Evolutionary conservation across 768 basidiomycete genomes (phyloP).

Genomic region (Dacryopinax primogenitus): DNA sequence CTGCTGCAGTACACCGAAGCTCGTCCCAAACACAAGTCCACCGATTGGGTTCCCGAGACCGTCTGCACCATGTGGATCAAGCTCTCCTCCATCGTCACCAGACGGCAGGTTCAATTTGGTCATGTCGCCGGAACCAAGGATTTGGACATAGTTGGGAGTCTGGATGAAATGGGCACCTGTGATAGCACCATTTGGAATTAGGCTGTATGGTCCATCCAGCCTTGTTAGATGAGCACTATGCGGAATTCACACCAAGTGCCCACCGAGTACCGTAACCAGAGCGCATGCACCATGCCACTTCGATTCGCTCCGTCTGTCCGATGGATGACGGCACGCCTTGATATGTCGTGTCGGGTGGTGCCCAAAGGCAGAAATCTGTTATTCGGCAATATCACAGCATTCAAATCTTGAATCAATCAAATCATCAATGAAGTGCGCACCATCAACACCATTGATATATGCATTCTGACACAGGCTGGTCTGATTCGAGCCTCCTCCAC

Average conservation of each 20-base stretch:
- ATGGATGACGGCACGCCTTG: slow-evolving; percentile 31
- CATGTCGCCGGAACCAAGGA: slow-evolving; percentile 30
- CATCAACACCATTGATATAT: slow-evolving; percentile 13
- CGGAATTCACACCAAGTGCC: not conserved
- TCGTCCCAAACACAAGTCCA: slow-evolving; percentile 30
- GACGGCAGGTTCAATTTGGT: slow-evolving; percentile 30
- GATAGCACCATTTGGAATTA: slow-evolving; percentile 18
- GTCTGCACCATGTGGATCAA: slow-evolving; percentile 32
- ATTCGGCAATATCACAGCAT: not conserved
- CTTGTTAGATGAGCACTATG: no score
- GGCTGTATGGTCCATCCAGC: no score
- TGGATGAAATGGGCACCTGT: slow-evolving; percentile 18
- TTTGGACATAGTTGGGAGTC: slow-evolving; percentile 17
- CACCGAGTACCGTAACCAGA: slow-evolving; percentile 31
- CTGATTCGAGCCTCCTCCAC: slow-evolving; percentile 44
- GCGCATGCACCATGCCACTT: slow-evolving; percentile 42
- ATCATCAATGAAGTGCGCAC: not conserved
- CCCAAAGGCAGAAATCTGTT: slow-evolving; percentile 4
- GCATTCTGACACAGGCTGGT: slow-evolving; percentile 45
- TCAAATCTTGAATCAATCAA: not conserved
- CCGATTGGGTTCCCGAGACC: slow-evolving; percentile 29
- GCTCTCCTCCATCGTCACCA: slow-evolving; percentile 32
- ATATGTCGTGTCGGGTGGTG: slow-evolving; percentile 29
- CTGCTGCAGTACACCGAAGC: slow-evolving; percentile 29
- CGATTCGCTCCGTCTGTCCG: slow-evolving; percentile 46